phyloP scores from a whole-genome alignment of 164 flowering plant genomes.

The Nymphaea thermarum region DNA sequence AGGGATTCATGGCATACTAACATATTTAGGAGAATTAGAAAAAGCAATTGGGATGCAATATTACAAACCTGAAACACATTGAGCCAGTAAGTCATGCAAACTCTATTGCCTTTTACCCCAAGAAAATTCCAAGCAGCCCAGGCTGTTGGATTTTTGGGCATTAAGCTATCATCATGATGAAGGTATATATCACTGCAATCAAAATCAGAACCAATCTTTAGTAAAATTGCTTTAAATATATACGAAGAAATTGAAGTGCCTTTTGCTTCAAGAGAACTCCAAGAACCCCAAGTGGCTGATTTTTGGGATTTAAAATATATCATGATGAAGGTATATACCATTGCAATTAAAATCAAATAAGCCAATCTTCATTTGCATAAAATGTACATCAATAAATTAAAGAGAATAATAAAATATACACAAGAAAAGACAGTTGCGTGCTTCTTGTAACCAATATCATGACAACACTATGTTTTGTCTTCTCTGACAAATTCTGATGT shows the following conservation, averaged over 20 bases:
- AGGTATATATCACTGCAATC: constrained; percentile 82
- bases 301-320: constrained; percentile 75
- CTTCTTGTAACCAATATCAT: too few relatives aligned
- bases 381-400: too few relatives aligned
- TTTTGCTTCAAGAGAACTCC: constrained; percentile 99
- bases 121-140: constrained; percentile 99
- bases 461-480: too few relatives aligned
- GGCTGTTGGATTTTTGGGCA: constrained; percentile 87
- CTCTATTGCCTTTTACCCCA: constrained; percentile 51
- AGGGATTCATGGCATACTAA: too few relatives aligned
- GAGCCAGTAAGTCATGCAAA: constrained; percentile 90
- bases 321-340: constrained; percentile 81
- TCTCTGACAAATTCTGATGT: too few relatives aligned
- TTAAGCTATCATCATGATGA: constrained; percentile 66
- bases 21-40: neutral
- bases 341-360: too few relatives aligned
- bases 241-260: too few relatives aligned
- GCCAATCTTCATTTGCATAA: too few relatives aligned
- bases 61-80: constrained; percentile 76
- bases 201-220: too few relatives aligned
- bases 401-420: too few relatives aligned
- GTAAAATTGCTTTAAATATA: too few relatives aligned
- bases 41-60: neutral
- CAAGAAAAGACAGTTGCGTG: too few relatives aligned
- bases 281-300: constrained; percentile 94